Percentiles rank a stretch among this genome's conserved stretches.
phyloP scores from a whole-genome alignment of 202 grass and related monocot species.

The Panicum virgatum region DNA sequence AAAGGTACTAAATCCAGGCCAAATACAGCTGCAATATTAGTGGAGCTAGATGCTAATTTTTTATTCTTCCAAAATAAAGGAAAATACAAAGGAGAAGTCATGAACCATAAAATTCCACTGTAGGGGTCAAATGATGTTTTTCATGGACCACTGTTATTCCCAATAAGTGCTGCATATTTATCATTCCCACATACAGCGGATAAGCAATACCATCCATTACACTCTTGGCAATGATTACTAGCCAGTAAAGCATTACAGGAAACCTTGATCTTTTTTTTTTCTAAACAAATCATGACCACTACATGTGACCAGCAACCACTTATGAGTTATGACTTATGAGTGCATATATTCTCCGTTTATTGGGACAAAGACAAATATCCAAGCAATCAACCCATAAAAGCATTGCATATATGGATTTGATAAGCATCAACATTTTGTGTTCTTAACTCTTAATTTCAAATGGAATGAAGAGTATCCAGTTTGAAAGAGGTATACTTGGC shows the following conservation, averaged over 20 bases:
- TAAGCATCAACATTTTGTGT: not conserved
- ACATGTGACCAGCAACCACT: not conserved
- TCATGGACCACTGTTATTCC: not conserved
- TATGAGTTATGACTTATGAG: not conserved
- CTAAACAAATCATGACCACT: not conserved
- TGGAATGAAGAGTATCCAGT: not conserved
- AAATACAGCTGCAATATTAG: not conserved
- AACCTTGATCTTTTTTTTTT: not conserved
- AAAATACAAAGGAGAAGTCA: not conserved
- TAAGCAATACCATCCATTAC: not conserved
- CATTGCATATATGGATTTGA: constrained; percentile 2
- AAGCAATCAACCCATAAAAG: constrained; percentile 5
- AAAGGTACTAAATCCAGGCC: not conserved
- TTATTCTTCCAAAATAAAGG: not conserved
- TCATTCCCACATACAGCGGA: not conserved
- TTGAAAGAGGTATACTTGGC: not conserved
- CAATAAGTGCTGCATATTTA: not conserved
- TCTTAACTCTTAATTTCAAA: not conserved
- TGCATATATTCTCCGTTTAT: not conserved
- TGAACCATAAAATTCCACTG: not conserved
- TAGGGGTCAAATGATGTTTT: not conserved
- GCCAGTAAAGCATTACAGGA: not conserved
- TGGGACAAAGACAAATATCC: not conserved
- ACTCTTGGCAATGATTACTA: not conserved
- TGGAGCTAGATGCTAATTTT: not conserved